These are phyloP conservation scores for Porphyrellus cyaneotinctus DNA, from an alignment of 768 basidiomycete species.

Conservation along the genomic window DNA sequence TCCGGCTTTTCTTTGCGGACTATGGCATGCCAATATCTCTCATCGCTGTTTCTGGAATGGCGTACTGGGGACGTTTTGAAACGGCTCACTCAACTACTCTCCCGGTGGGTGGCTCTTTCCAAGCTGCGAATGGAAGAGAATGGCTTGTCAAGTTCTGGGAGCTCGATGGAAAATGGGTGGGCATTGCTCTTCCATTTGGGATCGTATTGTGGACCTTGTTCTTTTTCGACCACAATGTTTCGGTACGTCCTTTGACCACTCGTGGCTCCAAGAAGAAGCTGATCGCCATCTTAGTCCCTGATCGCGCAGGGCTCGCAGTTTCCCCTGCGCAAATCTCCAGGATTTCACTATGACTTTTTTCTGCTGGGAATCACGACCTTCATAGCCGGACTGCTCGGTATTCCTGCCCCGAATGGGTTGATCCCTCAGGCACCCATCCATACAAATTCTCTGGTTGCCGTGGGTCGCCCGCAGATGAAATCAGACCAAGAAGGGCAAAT, in stretches of 20 bases:
- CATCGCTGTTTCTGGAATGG: constrained; percentile 68
- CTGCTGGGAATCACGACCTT: constrained; percentile 88
- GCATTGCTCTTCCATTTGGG: constrained; percentile 86
- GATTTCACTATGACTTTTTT: constrained; percentile 88
- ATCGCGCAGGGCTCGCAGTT: constrained; percentile 91
- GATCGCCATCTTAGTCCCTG: constrained; percentile 52
- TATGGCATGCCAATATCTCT: constrained; percentile 92
- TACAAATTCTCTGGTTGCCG: constrained; percentile 73
- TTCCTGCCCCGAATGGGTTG: constrained; percentile 84
- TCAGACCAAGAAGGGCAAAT: constrained; percentile 36
- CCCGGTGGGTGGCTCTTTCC: constrained; percentile 65
- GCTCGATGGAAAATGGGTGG: constrained; percentile 84
- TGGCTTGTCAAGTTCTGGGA: constrained; percentile 93
- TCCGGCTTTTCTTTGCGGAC: constrained; percentile 74
- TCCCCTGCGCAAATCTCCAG: constrained; percentile 86
- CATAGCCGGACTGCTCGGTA: constrained; percentile 78
- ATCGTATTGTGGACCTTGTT: constrained; percentile 86
- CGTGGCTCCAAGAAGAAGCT: neutral
- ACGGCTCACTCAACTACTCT: constrained; percentile 57
- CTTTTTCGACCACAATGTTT: constrained; percentile 95
- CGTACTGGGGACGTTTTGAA: constrained; percentile 83
- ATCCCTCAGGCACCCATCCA: constrained; percentile 93
- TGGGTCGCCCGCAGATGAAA: constrained; percentile 45
- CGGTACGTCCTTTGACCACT: constrained; percentile 40
- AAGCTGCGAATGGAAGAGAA: constrained; percentile 62